A percentile compares a stretch with the other conserved stretches of the same genome.
phyloP scores from a whole-genome alignment of 1,284 basidiomycete genomes.

The Xerocomus amazonicus region DNA sequence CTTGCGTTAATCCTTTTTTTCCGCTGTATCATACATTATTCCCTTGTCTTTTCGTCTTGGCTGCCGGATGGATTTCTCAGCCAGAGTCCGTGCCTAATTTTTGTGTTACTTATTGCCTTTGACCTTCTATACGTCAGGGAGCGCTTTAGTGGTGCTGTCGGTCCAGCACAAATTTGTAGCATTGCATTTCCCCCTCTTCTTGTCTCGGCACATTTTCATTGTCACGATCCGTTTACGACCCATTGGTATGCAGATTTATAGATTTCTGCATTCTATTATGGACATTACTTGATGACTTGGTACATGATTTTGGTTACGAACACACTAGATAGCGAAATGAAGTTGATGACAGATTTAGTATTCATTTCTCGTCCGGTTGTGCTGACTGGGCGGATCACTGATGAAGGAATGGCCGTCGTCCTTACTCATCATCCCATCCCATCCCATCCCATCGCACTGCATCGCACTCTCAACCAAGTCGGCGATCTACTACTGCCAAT shows the following conservation, averaged over 20 bases:
- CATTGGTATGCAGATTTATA: slow-evolving; percentile 26
- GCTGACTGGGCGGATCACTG: slow-evolving; percentile 17
- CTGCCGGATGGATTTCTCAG: slow-evolving; percentile 34
- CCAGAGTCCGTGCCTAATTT: slow-evolving; percentile 23
- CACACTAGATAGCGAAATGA: slow-evolving; percentile 19
- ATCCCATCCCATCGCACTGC: no score
- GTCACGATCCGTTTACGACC: slow-evolving; percentile 16
- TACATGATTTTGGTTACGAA: slow-evolving; percentile 25
- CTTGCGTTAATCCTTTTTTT: slow-evolving; percentile 29
- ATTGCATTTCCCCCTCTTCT: slow-evolving; percentile 29
- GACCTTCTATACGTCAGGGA: slow-evolving; percentile 27
- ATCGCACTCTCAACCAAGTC: no score
- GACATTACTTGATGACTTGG: slow-evolving; percentile 14
- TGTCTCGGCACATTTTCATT: slow-evolving; percentile 15
- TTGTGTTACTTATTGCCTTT: slow-evolving; percentile 34
- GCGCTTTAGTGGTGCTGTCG: slow-evolving; percentile 27
- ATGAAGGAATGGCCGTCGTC: not conserved
- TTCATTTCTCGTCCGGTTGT: slow-evolving; percentile 11
- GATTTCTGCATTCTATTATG: slow-evolving; percentile 27
- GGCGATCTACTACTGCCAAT: not conserved
- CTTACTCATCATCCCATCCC: no score
- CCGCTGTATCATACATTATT: slow-evolving; percentile 34
- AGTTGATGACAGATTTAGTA: slow-evolving; percentile 12
- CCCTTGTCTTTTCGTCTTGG: slow-evolving; percentile 22
- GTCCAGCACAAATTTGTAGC: slow-evolving; percentile 33